Evolutionary conservation across 208 protist species (phyloP).

Genomic region (Trypanosoma melophagium): DNA sequence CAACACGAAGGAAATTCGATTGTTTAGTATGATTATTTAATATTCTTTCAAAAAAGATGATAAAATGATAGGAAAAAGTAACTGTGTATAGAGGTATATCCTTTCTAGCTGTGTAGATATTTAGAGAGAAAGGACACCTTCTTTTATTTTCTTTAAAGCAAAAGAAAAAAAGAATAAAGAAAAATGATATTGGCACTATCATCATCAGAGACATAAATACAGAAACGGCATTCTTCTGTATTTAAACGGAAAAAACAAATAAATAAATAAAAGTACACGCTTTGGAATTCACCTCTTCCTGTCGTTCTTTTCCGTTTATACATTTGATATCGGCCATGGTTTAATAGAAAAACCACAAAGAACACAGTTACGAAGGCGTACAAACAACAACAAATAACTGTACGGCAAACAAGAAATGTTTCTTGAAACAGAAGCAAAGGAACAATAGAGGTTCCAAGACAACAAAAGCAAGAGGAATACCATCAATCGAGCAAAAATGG

Average conservation of each 20-base stretch:
- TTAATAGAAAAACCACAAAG: too few relatives aligned
- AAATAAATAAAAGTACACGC: not conserved
- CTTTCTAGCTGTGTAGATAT: not conserved
- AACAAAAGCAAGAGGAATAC: too few relatives aligned
- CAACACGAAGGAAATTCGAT: too few relatives aligned
- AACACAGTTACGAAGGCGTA: too few relatives aligned
- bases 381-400: too few relatives aligned
- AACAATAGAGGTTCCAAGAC: too few relatives aligned
- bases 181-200: not conserved
- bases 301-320: conserved; percentile 6
- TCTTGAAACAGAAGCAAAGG: too few relatives aligned
- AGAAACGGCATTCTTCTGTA: conserved; percentile 1
- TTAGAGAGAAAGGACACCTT: not conserved
- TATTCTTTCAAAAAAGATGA: not conserved
- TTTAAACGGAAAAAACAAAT: conserved; percentile 4
- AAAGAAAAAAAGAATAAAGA: conserved; percentile 15
- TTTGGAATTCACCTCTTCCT: not conserved
- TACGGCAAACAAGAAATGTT: too few relatives aligned
- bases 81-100: too few relatives aligned
- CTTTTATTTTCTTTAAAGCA: not conserved
- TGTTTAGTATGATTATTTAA: not conserved
- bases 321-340: too few relatives aligned
- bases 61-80: too few relatives aligned
- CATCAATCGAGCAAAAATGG: too few relatives aligned
- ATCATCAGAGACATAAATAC: not conserved